Percentiles rank a stretch among this genome's conserved stretches.
Conservation (phyloP, 2,329 filamentous ascomycete species). For the Pseudonectria buxi region DNA sequence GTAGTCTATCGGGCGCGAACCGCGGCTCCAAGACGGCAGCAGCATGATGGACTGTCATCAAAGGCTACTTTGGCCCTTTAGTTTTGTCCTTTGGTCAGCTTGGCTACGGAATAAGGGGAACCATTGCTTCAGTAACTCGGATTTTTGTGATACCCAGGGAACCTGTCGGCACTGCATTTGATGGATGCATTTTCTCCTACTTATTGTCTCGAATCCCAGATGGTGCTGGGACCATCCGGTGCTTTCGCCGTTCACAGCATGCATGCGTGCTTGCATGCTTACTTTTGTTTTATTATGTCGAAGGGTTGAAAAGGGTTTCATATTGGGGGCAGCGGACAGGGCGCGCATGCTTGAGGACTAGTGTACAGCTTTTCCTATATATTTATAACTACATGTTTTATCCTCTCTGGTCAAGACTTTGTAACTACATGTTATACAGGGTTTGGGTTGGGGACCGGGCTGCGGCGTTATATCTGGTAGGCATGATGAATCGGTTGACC, state of each 20-base stretch:
- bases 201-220: conserved; percentile 15
- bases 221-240: conserved; percentile 11
- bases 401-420: conserved; percentile 9
- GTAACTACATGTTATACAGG: conserved; percentile 19
- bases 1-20: conserved; percentile 23
- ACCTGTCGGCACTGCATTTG: conserved; percentile 18
- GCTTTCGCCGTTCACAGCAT: conserved; percentile 7
- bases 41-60: conserved; percentile 19
- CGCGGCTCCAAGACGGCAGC: conserved; percentile 31
- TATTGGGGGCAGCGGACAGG: conserved; percentile 9
- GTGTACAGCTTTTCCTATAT: conserved; percentile 17
- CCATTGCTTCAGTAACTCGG: conserved; percentile 22
- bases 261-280: conserved; percentile 10
- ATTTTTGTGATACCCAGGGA: conserved; percentile 34
- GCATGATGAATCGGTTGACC: conserved; percentile 12
- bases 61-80: conserved; percentile 4
- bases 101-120: conserved; percentile 17
- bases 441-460: conserved; percentile 7
- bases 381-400: conserved; percentile 9
- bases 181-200: conserved; percentile 12
- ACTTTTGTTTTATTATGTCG: conserved; percentile 8
- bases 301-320: conserved; percentile 6
- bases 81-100: conserved; percentile 7
- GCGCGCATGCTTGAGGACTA: conserved; percentile 12
- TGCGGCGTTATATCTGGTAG: conserved; percentile 13